Base-by-base conservation (phyloP, 495 filamentous ascomycete genomes). In the Neurospora pannonica region DNA sequence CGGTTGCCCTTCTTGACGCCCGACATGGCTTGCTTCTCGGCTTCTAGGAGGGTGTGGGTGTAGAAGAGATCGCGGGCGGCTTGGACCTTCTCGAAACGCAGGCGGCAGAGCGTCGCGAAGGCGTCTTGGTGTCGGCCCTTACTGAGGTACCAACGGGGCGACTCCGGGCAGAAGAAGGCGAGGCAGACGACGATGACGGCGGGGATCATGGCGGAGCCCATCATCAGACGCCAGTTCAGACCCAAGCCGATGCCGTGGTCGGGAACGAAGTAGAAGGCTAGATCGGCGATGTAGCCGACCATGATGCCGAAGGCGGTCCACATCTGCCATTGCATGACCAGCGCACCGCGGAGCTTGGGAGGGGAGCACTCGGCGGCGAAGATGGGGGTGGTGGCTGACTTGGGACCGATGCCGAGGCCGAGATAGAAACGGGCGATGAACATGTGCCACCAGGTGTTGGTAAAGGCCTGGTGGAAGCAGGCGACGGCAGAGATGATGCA, bases 291-390 rank as follows among this genome's bases (percentile, higher is more conserved):
- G 78, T 92, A 93, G 17, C 93, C 93, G 19, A 94, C 73, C 88
- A 94, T 91, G 78, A 94, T 93, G 3, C 93, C 93, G 75, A 94
- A 94, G 3, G 93, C 93, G 2, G 92, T 94, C 90, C 91, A 94
- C 88, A 94, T 90, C 80, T 95, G 93, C 93, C 93, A 95, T 79
- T 92, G 89, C 83, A 85, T 85, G 9, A 84, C 81, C 69, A 85
- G 75, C n/a, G 93, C 93, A 38, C 93, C 93, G 46, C 93, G 88
- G 69, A 95, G 92, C 34, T 84, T 83, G 0, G 93, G 87, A 0
- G 94, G 92, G 0, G 90, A 86, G 39, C 88, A 91, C 79, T 96
- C 93, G 2, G 93, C 93, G 6, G 92, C 92, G 77, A 94, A 94
- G 76, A 79, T 87, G 0, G 92, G 92, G 2, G 93, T 92, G 1